phyloP scores from a whole-genome alignment of 164 flowering plant genomes.

The Annona cherimola region DNA sequence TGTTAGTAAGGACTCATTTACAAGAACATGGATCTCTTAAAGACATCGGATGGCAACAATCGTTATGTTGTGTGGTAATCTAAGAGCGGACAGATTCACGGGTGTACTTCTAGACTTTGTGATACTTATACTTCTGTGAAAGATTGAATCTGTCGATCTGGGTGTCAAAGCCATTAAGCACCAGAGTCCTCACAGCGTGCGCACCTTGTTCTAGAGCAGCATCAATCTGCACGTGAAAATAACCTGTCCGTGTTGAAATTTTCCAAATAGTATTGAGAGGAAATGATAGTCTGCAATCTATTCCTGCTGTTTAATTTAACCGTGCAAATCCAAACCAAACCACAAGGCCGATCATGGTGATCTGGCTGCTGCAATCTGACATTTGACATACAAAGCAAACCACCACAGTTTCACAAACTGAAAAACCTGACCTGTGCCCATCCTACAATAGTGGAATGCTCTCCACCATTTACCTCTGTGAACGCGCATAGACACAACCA shows the following conservation, averaged over 20 bases:
- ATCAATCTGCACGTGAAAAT: constrained; percentile 50
- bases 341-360: too few species aligned
- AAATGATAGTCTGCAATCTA: neutral
- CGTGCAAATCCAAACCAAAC: neutral
- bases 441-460: too few species aligned
- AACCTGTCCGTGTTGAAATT: neutral
- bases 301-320: neutral
- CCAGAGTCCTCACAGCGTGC: constrained; percentile 63
- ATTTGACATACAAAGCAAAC: too few species aligned
- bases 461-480: too few species aligned
- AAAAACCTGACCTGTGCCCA: too few species aligned
- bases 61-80: neutral
- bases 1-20: too few species aligned
- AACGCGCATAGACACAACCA: too few species aligned
- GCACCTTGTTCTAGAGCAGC: constrained; percentile 73
- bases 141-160: constrained; percentile 65
- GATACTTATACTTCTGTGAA: constrained; percentile 86
- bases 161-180: constrained; percentile 56
- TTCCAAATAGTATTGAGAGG: neutral
- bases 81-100: neutral
- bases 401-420: too few species aligned
- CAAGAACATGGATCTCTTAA: neutral
- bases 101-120: constrained; percentile 49
- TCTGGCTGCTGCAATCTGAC: too few species aligned
- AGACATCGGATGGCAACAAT: neutral